Base-by-base conservation (phyloP, 2,329 filamentous ascomycete genomes). In the Coleophoma eucalyptorum region DNA sequence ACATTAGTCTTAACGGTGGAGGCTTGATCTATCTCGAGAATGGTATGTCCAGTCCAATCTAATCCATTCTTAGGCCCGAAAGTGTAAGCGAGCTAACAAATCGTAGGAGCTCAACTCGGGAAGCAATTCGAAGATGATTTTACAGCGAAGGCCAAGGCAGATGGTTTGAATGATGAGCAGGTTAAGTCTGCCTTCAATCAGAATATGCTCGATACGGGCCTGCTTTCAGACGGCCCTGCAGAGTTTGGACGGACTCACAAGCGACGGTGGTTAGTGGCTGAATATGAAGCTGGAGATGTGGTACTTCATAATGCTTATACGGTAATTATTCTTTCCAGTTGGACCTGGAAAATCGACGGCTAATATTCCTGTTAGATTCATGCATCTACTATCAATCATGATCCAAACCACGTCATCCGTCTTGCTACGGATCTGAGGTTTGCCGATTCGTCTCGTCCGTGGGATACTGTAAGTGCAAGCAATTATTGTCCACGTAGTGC, bases 11-110 rank as follows among this genome's bases (percentile, higher is more conserved):
- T 4, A 72, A 75, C 42, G 79, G 80, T 0, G 80, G 80, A 6
- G 79, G 80, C 0, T 60, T 83, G 49, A 81, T 83, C 2, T 84
- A 83, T 53, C 66, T 83, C 3, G 79, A 83, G 54, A 67, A 75
- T 44, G 71, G 72, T 61, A 38, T 8, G 44, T 46, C 19, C 31
- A 19, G 10, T 34, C 35, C 18, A n/a, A n/a, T n/a, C n/a, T n/a
- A n/a, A n/a, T n/a, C n/a, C n/a, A n/a, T n/a, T n/a, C n/a, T n/a
- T n/a, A n/a, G n/a, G n/a, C n/a, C n/a, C n/a, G n/a, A n/a, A 40
- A 10, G 16, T 32, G 26, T 20, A 21, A 21, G 18, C 16, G 13
- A 21, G 7, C 33, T 50, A 18, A 49, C 19, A n/a, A 3, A 15
- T 35, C 15, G 19, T 42, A 48, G 53, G 50, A 18, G 26, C 42